Conservation (phyloP, 2,329 filamentous ascomycete species). For the Davidsoniella neocaledoniae region DNA sequence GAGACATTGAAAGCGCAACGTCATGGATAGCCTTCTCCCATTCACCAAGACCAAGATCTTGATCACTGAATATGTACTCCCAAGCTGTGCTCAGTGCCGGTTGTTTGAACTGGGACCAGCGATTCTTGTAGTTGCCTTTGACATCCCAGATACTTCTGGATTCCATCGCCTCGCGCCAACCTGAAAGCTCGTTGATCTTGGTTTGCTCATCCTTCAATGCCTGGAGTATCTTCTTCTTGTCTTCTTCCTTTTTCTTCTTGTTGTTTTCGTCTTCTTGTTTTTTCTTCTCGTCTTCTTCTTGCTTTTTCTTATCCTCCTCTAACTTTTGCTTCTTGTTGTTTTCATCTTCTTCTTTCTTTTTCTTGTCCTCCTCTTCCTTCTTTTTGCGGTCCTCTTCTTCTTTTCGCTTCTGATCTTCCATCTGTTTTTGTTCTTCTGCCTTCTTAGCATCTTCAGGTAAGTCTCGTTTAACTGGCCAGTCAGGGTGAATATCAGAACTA, state of each 20-base stretch:
- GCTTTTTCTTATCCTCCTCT: neutral
- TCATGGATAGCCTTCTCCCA: no score
- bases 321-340: neutral
- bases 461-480: no score
- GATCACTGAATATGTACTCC: no score
- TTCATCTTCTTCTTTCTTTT: slow-evolving; percentile 11
- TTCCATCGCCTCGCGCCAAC: neutral
- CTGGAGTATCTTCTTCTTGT: neutral
- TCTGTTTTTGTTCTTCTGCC: neutral
- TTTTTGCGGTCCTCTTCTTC: neutral
- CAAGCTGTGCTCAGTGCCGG: no score
- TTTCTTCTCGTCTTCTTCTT: slow-evolving; percentile 15
- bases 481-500: slow-evolving; percentile 2
- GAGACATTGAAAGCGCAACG: no score
- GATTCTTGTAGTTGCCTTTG: neutral
- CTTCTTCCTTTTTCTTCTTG: neutral
- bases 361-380: neutral
- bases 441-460: slow-evolving; percentile 14
- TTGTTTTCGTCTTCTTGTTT: neutral
- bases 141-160: slow-evolving; percentile 1
- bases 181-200: neutral
- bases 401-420: neutral
- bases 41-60: no score
- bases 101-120: slow-evolving; percentile 1
- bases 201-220: neutral